phyloP scores from a whole-genome alignment of 2,329 filamentous ascomycete genomes.

The Phialemonium atrogriseum region DNA sequence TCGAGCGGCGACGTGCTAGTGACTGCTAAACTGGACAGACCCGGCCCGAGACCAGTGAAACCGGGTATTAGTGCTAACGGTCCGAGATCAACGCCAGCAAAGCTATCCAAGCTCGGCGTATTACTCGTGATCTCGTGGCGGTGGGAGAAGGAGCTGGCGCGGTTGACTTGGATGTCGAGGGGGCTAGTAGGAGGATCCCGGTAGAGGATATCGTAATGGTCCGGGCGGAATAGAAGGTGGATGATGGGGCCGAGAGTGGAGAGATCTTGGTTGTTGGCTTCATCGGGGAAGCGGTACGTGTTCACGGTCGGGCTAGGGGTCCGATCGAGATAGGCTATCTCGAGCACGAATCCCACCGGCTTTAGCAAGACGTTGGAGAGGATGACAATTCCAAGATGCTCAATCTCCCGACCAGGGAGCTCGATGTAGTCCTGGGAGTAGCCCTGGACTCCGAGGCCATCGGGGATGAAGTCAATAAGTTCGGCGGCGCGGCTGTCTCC shows the following conservation, averaged over 20 bases:
- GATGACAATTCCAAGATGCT: constrained; percentile 75
- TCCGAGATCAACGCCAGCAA: constrained; percentile 32
- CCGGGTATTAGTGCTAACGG: constrained; percentile 39
- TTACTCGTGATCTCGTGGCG: constrained; percentile 34
- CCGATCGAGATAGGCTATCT: constrained; percentile 86
- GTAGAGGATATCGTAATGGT: constrained; percentile 94
- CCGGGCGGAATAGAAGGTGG: constrained; percentile 57
- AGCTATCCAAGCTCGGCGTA: constrained; percentile 30
- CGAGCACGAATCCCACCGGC: constrained; percentile 68
- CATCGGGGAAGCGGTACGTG: constrained; percentile 55
- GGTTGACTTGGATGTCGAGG: constrained; percentile 42
- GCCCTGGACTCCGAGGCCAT: constrained; percentile 48
- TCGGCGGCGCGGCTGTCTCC: constrained; percentile 60
- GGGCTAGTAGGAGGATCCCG: constrained; percentile 19
- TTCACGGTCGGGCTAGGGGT: constrained; percentile 72
- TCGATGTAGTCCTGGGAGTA: constrained; percentile 68
- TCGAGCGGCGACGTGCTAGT: constrained; percentile 16
- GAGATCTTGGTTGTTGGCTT: constrained; percentile 35
- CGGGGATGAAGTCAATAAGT: constrained; percentile 54
- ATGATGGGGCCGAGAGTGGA: constrained; percentile 41
- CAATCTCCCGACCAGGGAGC: constrained; percentile 73
- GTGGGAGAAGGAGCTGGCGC: constrained; percentile 38
- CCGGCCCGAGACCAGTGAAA: constrained; percentile 21
- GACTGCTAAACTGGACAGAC: constrained; percentile 9
- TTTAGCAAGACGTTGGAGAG: constrained; percentile 73